phyloP scores from a whole-genome alignment of 768 basidiomycete species.

The Botryobasidium botryosum region DNA sequence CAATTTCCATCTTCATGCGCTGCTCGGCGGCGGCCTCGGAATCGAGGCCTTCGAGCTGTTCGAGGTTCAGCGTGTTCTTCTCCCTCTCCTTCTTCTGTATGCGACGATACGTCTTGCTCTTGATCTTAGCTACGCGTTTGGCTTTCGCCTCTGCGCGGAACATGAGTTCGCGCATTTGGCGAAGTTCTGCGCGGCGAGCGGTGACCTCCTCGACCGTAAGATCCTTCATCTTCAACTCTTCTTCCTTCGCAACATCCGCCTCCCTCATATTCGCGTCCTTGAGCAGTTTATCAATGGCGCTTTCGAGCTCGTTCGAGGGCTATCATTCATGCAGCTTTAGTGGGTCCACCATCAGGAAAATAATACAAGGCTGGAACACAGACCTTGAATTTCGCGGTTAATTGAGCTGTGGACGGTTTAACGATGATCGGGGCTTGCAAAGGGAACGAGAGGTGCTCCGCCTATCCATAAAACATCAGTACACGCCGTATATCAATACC shows the following conservation, averaged over 20 bases:
- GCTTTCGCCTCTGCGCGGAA: slow-evolving; percentile 87
- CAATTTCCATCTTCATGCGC: slow-evolving; percentile 51
- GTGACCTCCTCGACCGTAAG: slow-evolving; percentile 75
- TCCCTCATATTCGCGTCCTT: slow-evolving; percentile 70
- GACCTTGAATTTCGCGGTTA: slow-evolving; percentile 76
- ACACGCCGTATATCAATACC: slow-evolving; percentile 12
- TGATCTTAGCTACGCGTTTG: slow-evolving; percentile 83
- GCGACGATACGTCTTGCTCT: slow-evolving; percentile 82
- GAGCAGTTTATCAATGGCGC: slow-evolving; percentile 63
- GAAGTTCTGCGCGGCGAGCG: slow-evolving; percentile 61
- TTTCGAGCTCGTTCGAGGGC: slow-evolving; percentile 78
- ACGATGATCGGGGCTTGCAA: slow-evolving; percentile 44
- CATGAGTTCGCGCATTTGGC: slow-evolving; percentile 80
- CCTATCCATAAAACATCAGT: too few species aligned
- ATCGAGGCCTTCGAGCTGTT: slow-evolving; percentile 25
- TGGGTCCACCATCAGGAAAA: too few species aligned
- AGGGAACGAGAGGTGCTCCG: slow-evolving; percentile 77
- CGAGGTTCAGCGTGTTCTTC: slow-evolving; percentile 29
- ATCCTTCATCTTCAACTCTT: slow-evolving; percentile 71
- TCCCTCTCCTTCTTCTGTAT: slow-evolving; percentile 66
- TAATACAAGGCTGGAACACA: too few species aligned
- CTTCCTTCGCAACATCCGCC: slow-evolving; percentile 57
- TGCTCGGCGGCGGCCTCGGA: slow-evolving; percentile 36
- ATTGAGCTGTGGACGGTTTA: slow-evolving; percentile 51
- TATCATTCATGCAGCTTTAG: slow-evolving; percentile 20